Percentiles rank a stretch among this genome's conserved stretches.
These are phyloP conservation scores for Liriodendron chinense DNA, from an alignment of 164 flowering plant species.

Conservation along the genomic window DNA sequence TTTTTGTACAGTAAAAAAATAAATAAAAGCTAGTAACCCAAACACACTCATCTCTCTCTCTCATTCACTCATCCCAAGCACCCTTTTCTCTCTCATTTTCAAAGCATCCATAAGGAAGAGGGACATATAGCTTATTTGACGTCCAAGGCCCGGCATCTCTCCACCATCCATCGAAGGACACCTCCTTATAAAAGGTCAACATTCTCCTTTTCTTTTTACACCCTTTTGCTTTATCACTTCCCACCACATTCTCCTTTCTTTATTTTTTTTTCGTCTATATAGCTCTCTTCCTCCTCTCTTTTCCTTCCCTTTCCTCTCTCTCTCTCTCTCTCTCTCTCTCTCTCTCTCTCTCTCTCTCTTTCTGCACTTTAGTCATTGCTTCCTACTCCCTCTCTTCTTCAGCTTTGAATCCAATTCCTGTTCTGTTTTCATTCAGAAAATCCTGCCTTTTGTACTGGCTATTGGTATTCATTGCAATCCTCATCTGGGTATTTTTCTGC, in stretches of 20 bases:
- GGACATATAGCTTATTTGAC: not conserved
- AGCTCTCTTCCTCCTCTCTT: not conserved
- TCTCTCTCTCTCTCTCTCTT: not conserved
- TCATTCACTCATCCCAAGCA: not conserved
- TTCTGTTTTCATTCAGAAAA: not conserved
- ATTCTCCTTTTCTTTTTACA: not conserved
- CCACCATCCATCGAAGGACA: not conserved
- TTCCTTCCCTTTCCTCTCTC: not conserved
- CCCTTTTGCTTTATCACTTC: not conserved
- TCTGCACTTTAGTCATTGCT: not conserved
- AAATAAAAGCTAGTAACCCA: too few relatives aligned
- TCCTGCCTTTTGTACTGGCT: too few relatives aligned
- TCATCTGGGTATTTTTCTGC: too few relatives aligned
- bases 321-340: not conserved
- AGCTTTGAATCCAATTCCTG: not conserved
- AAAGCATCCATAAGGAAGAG: not conserved
- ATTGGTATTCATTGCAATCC: too few relatives aligned
- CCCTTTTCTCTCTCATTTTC: not conserved
- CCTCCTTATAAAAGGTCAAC: not conserved
- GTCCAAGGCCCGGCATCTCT: conserved; percentile 4
- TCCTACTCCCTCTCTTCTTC: not conserved
- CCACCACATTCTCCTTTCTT: not conserved
- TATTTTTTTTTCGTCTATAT: not conserved
- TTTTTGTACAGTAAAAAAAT: too few relatives aligned
- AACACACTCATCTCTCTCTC: too few relatives aligned